Base-by-base conservation (phyloP, 352 stramenopile species). In the Phytopythium mirpurense region DNA sequence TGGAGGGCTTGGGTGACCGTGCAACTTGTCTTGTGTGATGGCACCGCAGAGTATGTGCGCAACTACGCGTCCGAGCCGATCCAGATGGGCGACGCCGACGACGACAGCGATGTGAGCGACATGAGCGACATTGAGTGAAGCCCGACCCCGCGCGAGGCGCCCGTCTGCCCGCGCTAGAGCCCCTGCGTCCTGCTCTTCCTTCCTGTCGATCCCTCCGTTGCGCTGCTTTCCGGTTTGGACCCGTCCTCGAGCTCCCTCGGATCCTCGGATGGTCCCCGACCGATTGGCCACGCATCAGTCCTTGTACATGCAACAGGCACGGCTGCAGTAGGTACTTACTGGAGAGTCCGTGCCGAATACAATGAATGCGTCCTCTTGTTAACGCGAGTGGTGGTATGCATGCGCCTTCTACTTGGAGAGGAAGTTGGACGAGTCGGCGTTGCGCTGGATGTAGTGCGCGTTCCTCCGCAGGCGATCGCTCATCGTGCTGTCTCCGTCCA, bases 371-470 rank as follows among this genome's bases (percentile, higher is more conserved):
- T 32, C n/a, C 15, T 31, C 29, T 42, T 52, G 23, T 47, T 47
- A 3, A 2, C 19, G 14, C 23, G 9, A 19, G 21, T 9, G 10
- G 10, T 24, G 0, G 27, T 35, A 51, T 45, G 10, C 53, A 45
- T 47, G n/a, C 58, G 47, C 27, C 56, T 9, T 34, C 42, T 82
- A 83, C 67, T 89, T 89, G 21, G 80, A 74, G 34, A 95, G 61
- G 27, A 95, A 95, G 59, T 92, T 93, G 21, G 70, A 77, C 27
- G 70, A 70, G 23, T 90, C 77, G n/a, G 78, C 81, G 41, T 86
- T 79, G 34, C 70, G 74, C 54, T 95, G 85, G 41, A 95, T 91
- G 57, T 95, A 95, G 54, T 95, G 82, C 24, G 78, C 78, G 53
- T 95, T 95, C 45, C 85, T 67, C 18, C 74, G 74, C 51, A 95